Conservation (phyloP, 148 eudicot genomes). For the Chenopodium album region DNA sequence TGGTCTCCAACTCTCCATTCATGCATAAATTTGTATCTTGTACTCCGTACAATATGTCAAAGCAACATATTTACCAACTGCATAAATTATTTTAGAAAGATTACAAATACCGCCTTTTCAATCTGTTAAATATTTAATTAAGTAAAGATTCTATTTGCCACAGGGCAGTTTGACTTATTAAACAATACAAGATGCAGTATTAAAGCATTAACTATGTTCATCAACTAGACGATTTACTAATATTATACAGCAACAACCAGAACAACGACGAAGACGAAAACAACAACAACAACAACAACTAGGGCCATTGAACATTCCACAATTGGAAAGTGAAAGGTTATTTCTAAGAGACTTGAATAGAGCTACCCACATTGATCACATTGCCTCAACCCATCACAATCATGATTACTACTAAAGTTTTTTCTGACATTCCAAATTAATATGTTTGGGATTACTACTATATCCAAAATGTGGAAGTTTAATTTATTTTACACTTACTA, state of each 20-base stretch:
- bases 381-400: neutral
- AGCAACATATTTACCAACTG: neutral
- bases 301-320: neutral
- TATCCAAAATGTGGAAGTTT: neutral
- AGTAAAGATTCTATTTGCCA: neutral
- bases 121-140: neutral
- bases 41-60: neutral
- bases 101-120: neutral
- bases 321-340: neutral
- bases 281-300: neutral
- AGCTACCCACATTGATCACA: neutral
- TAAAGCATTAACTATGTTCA: slow-evolving; percentile 1
- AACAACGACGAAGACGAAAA: neutral
- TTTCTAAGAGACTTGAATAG: neutral
- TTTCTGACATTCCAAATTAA: too few species aligned
- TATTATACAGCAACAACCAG: neutral
- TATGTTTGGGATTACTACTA: neutral
- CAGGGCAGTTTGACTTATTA: neutral
- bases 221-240: neutral
- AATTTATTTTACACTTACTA: neutral
- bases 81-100: neutral
- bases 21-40: neutral
- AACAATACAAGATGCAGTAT: slow-evolving; percentile 6
- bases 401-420: too few species aligned
- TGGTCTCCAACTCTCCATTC: slow-evolving; percentile 18